Evolutionary conservation across 495 filamentous ascomycete genomes (phyloP), one percentile per base, ranked within the genome.

Genomic region (Xylaria curta): DNA sequence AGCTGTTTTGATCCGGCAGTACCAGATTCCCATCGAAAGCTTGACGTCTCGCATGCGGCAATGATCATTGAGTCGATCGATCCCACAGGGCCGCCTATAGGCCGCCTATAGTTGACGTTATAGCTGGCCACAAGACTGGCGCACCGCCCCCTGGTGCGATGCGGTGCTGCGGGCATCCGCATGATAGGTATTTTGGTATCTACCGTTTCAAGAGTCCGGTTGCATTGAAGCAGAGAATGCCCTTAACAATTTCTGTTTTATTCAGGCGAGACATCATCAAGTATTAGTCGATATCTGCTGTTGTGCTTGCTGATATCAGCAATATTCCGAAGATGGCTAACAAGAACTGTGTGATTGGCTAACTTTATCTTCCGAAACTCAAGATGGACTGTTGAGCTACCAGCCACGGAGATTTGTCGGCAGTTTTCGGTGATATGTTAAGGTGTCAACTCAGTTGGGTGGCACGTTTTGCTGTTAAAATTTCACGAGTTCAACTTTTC

Each of bases 161-260:
- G 28, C 28, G 36, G 36, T 38, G 36, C 36, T 68, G 66, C 53
- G 40, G 51, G 47, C 26, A 60, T 51, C 66, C 53, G 38, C 66
- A 68, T 60, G 38, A 60, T 53, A n/a, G n/a, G n/a, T n/a, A 60
- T 15, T 54, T 21, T 53, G 38, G 66, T 53, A 44, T 58, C 49
- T 60, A 60, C n/a, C 58, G 36, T 42, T 68, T 60, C 36, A 58
- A 38, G 40, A 4, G 46, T 24, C 31, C 21, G 21, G 66, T 68
- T 38, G 36, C 40, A 46, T 68, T 60, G 40, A 28, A n/a, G 36
- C 36, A 68, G 51, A 68, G 7, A 21, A 19, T 24, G 19, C n/a
- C 19, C 8, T 31, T n/a, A 26, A 56, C n/a, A 56, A 13, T 21
- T 31, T 68, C 36, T 56, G 28, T 44, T 28, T 21, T 21, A 19